A percentile compares a stretch with the other conserved stretches of the same genome.
phyloP scores from a whole-genome alignment of 2,329 filamentous ascomycete species.

The Aspergillus eucalypticola region DNA sequence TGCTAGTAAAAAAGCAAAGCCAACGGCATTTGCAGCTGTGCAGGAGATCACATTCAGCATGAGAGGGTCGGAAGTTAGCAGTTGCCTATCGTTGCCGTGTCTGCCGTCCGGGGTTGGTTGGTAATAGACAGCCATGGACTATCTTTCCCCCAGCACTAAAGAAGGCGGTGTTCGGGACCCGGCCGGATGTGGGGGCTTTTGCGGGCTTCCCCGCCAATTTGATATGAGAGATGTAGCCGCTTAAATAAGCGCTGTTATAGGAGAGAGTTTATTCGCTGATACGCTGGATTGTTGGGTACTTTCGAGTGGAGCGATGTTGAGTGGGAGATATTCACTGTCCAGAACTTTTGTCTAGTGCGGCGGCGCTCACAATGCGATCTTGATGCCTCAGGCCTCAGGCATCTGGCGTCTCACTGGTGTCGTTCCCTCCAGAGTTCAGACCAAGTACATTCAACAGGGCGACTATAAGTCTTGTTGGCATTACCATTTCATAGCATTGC shows the following conservation, averaged over 20 bases:
- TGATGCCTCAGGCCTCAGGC: background rate
- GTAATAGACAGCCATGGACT: background rate
- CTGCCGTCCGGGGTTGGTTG: background rate
- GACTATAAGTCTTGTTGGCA: too few relatives aligned
- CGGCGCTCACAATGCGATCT: background rate
- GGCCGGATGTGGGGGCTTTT: slow-evolving; percentile 19
- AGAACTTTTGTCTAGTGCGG: background rate
- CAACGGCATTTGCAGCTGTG: slow-evolving; percentile 15
- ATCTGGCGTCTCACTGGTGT: background rate
- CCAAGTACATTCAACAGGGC: too few relatives aligned
- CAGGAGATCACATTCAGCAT: background rate
- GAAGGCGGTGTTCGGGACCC: slow-evolving; percentile 31
- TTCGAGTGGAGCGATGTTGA: background rate
- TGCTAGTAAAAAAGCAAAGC: slow-evolving; percentile 20
- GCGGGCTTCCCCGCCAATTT: slow-evolving; percentile 25
- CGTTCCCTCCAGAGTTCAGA: background rate
- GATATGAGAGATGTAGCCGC: background rate
- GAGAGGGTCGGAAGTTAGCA: background rate
- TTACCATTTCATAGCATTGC: too few relatives aligned
- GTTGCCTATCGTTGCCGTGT: background rate
- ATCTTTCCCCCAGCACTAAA: slow-evolving; percentile 16
- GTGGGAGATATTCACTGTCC: background rate
- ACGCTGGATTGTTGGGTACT: background rate
- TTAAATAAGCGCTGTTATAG: background rate
- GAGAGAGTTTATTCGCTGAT: background rate